Evolutionary conservation across 306 rosid species (phyloP), one percentile per base, ranked within the genome.

Genomic region (Cucurbita argyrosperma): DNA sequence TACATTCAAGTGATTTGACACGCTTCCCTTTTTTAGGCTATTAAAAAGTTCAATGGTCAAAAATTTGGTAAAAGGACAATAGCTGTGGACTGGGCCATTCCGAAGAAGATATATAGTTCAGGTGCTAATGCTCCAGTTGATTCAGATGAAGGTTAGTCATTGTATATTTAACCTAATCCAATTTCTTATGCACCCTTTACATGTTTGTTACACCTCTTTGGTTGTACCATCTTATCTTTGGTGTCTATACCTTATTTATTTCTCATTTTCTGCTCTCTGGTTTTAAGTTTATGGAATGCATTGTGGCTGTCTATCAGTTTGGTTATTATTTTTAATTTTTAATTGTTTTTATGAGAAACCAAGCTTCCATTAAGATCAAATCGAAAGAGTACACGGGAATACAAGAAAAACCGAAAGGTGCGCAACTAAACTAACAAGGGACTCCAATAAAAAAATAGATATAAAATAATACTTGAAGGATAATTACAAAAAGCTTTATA

Each of bases 51-150:
- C 78, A 94, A 94, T 80, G 99, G 99, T 60, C 84, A 82, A 37
- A 84, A 45, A 72, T 81, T 94, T 78, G 81, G 77, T 50, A 91
- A 87, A 77, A 92, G 99, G 74, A 79, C 85, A 53, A 84, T 94
- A 78, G 97, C 99, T 80, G 99, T 94, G 84, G 99, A 94, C 72
- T 94, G 96, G 96, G 96, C 97, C 78, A 84, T 94, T 80, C 78
- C 99, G 5, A 91, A 94, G 90, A 86, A 89, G 83, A 59, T 91
- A 73, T 94, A 88, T 81, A 85, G 77, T 50, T 81, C 82, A 70
- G 87, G 82, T 72, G 47, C 73, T 65, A 79, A 77, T 74, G 83
- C 75, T 18, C 38, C 74, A 77, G 83, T 78, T 82, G 82, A 79
- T 55, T 80, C 88, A 67, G 92, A 84, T 78, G 66, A 83, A 63